Percentiles rank a stretch among this genome's conserved stretches.
phyloP scores from a whole-genome alignment of 228 moss, liverwort and hornwort species.

The Sphagnum magellanicum region DNA sequence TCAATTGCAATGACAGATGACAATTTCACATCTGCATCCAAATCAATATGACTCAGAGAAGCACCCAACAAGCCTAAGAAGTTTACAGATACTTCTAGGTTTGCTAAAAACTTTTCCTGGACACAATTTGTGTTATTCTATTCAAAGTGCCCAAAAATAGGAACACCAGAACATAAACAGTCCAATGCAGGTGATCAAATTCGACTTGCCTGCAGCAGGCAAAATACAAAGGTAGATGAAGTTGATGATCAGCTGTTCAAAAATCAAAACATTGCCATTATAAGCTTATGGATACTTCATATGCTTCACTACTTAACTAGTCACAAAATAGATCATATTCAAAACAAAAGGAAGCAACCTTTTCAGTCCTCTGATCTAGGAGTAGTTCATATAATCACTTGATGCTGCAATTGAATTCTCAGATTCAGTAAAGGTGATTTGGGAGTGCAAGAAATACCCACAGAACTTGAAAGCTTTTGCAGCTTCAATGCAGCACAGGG shows the following conservation, averaged over 20 bases:
- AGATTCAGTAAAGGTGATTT: too few relatives aligned
- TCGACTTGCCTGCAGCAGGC: conserved; percentile 56
- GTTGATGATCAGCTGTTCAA: conserved; percentile 65
- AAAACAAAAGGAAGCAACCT: not conserved
- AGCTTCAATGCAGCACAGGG: too few relatives aligned
- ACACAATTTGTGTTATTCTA: too few relatives aligned
- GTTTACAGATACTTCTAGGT: not conserved
- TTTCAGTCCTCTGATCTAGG: not conserved
- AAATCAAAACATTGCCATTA: not conserved
- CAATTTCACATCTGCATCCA: conserved; percentile 54
- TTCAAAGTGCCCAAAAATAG: not conserved
- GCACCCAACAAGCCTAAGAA: not conserved
- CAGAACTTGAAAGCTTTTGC: too few relatives aligned
- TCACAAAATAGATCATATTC: not conserved
- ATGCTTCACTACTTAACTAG: too few relatives aligned
- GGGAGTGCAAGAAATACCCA: not conserved
- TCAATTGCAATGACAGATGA: conserved; percentile 72
- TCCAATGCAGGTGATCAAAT: not conserved
- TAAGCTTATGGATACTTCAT: too few relatives aligned
- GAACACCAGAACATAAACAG: too few relatives aligned
- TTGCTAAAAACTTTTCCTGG: too few relatives aligned
- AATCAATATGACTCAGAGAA: not conserved
- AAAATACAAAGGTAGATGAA: conserved; percentile 67
- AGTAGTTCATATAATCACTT: not conserved
- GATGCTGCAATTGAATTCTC: not conserved